A percentile compares a stretch with the other conserved stretches of the same genome.
These are phyloP conservation scores for Penicillium crystallinum DNA, from an alignment of 495 filamentous ascomycete genomes.

Conservation along the genomic window DNA sequence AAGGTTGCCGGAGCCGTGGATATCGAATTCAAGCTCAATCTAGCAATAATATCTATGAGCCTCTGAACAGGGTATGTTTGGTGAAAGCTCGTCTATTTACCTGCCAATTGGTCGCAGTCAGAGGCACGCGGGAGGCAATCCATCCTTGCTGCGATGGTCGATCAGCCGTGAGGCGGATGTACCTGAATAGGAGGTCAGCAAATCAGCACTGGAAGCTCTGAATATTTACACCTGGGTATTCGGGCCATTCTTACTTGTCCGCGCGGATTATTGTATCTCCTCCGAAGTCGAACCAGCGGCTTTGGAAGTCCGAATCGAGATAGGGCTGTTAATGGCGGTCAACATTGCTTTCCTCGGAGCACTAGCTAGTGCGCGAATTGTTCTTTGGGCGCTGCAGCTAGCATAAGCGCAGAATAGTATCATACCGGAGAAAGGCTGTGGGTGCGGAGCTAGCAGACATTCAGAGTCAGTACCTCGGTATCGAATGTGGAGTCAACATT, in stretches of 20 bases:
- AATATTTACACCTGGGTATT: neutral
- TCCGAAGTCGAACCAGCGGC: constrained; percentile 98
- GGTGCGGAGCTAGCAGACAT: constrained; percentile 59
- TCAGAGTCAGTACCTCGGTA: constrained; percentile 18
- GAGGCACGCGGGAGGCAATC: constrained; percentile 86
- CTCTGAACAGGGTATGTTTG: neutral
- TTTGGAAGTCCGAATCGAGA: constrained; percentile 96
- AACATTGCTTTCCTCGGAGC: constrained; percentile 14
- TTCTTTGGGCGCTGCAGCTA: neutral
- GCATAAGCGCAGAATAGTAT: constrained; percentile 7
- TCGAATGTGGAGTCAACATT: constrained; percentile 5
- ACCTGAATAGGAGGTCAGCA: constrained; percentile 45
- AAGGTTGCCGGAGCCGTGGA: constrained; percentile 74
- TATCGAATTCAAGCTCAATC: constrained; percentile 94
- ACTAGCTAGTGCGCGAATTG: neutral
- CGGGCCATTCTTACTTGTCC: constrained; percentile 61
- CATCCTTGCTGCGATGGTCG: constrained; percentile 84
- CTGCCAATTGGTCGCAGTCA: constrained; percentile 99
- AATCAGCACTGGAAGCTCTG: constrained; percentile 9
- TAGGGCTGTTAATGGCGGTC: constrained; percentile 64
- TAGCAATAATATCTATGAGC: constrained; percentile 23
- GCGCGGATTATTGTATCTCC: constrained; percentile 90
- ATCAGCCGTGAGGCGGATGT: constrained; percentile 89
- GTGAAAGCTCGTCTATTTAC: constrained; percentile 32
- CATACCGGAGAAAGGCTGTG: constrained; percentile 60